These are phyloP conservation scores for Gossypium laxum DNA, from an alignment of 441 rosid species.

Conservation along the genomic window DNA sequence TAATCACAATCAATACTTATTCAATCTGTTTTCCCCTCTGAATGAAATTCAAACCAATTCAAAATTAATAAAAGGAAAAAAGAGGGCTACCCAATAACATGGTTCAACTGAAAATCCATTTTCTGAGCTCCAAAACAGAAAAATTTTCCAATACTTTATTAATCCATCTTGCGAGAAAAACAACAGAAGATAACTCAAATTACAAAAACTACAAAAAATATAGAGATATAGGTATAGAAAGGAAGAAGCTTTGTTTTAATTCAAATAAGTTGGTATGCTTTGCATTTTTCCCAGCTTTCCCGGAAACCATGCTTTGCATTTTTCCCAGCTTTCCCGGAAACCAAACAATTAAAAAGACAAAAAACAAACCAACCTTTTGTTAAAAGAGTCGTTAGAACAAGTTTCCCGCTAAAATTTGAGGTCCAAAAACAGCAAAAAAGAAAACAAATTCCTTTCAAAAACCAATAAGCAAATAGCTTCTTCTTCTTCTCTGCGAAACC, in stretches of 20 bases:
- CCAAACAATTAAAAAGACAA: constrained; percentile 16
- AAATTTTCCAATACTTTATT: not conserved
- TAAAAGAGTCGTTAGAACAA: constrained; percentile 23
- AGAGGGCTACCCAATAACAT: not conserved
- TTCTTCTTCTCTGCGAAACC: constrained; percentile 4
- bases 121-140: not conserved
- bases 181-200: not conserved
- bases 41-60: not conserved
- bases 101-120: not conserved
- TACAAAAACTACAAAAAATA: not conserved
- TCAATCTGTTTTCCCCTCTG: not conserved
- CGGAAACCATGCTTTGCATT: not conserved
- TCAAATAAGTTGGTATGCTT: not conserved
- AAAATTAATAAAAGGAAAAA: not conserved
- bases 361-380: constrained; percentile 26
- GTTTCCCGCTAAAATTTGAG: constrained; percentile 40
- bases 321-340: constrained; percentile 19
- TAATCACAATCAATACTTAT: not conserved
- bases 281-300: no score
- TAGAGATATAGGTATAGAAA: not conserved
- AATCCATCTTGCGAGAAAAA: not conserved
- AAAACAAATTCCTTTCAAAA: constrained; percentile 17
- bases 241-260: not conserved
- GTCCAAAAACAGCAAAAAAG: constrained; percentile 14
- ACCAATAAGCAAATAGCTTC: constrained; percentile 9